Percentiles rank a stretch among this genome's conserved stretches.
Evolutionary conservation across 306 rosid species (phyloP).

Genomic region (Rosa rugosa): DNA sequence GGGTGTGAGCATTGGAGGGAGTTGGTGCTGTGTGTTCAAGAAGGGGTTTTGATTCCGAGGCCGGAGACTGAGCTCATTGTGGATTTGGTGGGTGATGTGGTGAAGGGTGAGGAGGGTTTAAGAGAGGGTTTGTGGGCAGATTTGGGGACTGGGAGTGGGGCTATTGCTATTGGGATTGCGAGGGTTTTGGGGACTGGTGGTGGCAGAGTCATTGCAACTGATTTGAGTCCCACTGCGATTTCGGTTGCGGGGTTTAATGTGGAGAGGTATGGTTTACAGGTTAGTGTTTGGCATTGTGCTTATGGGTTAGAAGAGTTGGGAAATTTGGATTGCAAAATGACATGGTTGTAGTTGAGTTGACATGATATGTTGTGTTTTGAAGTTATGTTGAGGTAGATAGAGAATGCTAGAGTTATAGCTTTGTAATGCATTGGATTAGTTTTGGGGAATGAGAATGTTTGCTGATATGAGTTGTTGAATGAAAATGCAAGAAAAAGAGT

Average conservation of each 20-base stretch:
- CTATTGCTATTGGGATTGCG: constrained; percentile 70
- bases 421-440: not conserved
- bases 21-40: constrained; percentile 75
- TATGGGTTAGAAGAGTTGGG: not conserved
- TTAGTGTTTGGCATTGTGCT: constrained; percentile 40
- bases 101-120: constrained; percentile 49
- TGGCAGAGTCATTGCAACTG: constrained; percentile 68
- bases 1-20: constrained; percentile 98
- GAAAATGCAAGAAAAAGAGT: not conserved
- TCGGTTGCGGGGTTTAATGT: constrained; percentile 69
- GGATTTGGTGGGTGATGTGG: constrained; percentile 56
- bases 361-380: no score
- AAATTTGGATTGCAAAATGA: not conserved
- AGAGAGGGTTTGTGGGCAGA: constrained; percentile 78
- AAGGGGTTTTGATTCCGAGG: constrained; percentile 88
- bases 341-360: not conserved
- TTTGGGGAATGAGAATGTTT: not conserved
- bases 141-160: constrained; percentile 95
- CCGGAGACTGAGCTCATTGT: constrained; percentile 76
- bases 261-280: constrained; percentile 80
- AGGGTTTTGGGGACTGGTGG: constrained; percentile 38
- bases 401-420: not conserved
- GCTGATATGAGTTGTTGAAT: not conserved
- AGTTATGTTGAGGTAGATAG: not conserved
- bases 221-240: constrained; percentile 61